A percentile compares a stretch with the other conserved stretches of the same genome.
phyloP scores from a whole-genome alignment of 805 yeast genomes.

The Saccharomycopsis babjevae region DNA sequence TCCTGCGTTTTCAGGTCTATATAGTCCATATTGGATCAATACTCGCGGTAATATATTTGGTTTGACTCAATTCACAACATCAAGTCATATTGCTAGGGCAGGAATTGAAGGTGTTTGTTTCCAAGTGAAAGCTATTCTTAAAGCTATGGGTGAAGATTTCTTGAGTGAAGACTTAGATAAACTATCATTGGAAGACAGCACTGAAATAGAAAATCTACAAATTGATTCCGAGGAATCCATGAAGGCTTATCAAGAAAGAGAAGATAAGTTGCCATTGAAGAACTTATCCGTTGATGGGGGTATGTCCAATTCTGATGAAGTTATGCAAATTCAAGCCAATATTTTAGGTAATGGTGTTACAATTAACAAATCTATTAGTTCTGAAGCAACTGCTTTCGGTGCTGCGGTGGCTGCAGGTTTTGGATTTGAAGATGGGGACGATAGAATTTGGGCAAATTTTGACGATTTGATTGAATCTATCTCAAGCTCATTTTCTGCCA shows the following conservation, averaged over 20 bases:
- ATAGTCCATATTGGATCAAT: conserved; percentile 94
- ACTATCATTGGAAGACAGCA: not conserved
- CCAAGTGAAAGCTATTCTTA: conserved; percentile 83
- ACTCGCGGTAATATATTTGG: conserved; percentile 92
- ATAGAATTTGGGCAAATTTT: conserved; percentile 62
- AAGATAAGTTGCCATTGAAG: conserved; percentile 30
- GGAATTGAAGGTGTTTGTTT: conserved; percentile 92
- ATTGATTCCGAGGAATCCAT: conserved; percentile 23
- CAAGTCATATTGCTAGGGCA: conserved; percentile 87
- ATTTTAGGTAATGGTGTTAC: conserved; percentile 79
- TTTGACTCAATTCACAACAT: conserved; percentile 83
- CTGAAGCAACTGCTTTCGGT: conserved; percentile 92
- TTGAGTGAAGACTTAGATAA: conserved; percentile 21
- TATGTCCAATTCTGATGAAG: conserved; percentile 82
- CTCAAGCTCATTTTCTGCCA: conserved; percentile 14
- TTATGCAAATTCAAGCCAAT: conserved; percentile 90
- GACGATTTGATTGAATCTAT: conserved; percentile 43
- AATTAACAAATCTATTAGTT: conserved; percentile 68
- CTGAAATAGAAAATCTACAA: not conserved
- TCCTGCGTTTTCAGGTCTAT: conserved; percentile 89
- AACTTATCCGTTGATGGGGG: conserved; percentile 86
- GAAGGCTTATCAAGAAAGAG: not conserved
- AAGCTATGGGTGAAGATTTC: conserved; percentile 83
- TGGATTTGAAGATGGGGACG: conserved; percentile 36
- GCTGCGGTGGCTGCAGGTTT: conserved; percentile 95